These are phyloP conservation scores for Metschnikowia cerradonensis DNA, from an alignment of 805 yeast species.

Conservation along the genomic window DNA sequence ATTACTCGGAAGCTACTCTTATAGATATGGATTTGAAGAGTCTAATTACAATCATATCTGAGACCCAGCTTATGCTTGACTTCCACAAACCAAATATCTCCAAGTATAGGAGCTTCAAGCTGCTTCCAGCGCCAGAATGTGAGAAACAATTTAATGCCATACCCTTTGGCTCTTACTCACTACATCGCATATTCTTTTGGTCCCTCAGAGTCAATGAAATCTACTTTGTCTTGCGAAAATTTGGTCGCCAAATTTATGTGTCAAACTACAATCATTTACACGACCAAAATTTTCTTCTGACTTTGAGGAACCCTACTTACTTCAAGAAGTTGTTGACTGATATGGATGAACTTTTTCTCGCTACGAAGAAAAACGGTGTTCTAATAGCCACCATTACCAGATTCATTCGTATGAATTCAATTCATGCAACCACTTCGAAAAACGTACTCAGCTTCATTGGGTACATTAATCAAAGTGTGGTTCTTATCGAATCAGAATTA, in stretches of 20 bases:
- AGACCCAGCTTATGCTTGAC: slow-evolving; percentile 27
- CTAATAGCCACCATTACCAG: slow-evolving; percentile 46
- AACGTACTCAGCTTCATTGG: slow-evolving; percentile 37
- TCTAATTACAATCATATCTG: slow-evolving; percentile 23
- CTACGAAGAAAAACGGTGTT: slow-evolving; percentile 47
- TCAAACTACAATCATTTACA: slow-evolving; percentile 42
- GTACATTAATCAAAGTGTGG: slow-evolving; percentile 38
- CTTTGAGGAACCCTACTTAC: slow-evolving; percentile 21
- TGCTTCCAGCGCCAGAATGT: slow-evolving; percentile 9
- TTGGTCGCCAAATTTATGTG: slow-evolving; percentile 45
- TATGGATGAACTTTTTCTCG: slow-evolving; percentile 38
- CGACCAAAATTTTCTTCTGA: slow-evolving; percentile 37
- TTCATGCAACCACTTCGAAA: slow-evolving; percentile 32
- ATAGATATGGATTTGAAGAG: slow-evolving; percentile 39
- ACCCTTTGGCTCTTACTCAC: slow-evolving; percentile 35
- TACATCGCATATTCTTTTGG: slow-evolving; percentile 46
- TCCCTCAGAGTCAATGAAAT: slow-evolving; percentile 48
- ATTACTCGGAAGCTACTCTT: slow-evolving; percentile 26
- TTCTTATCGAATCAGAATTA: slow-evolving; percentile 26
- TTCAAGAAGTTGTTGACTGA: slow-evolving; percentile 17
- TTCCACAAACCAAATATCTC: slow-evolving; percentile 18
- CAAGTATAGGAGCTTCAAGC: slow-evolving; percentile 11
- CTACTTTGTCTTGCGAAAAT: slow-evolving; percentile 42
- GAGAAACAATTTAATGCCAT: slow-evolving; percentile 13
- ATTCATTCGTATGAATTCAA: slow-evolving; percentile 40